Percentiles rank a stretch among this genome's conserved stretches.
These are phyloP conservation scores for Ophiostoma pallidulum DNA, from an alignment of 2,329 filamentous ascomycete species.

Conservation along the genomic window DNA sequence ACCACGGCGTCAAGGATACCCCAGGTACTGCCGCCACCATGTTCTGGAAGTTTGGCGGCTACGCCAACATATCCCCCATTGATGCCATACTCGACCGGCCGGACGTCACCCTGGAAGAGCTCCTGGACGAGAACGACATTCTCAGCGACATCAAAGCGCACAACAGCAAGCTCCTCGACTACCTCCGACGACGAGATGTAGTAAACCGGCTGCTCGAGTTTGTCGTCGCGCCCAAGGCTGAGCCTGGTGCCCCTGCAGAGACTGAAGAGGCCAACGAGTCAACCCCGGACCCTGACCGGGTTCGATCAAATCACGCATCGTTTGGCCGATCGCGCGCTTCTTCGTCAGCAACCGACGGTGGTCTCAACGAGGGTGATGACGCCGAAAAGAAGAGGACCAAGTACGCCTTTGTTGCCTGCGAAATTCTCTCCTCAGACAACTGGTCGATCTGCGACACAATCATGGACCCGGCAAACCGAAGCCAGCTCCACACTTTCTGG, in stretches of 20 bases:
- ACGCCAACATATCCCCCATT: conserved; percentile 93
- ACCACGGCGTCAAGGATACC: conserved; percentile 4
- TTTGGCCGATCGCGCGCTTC: conserved; percentile 45
- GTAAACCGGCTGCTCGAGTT: conserved; percentile 82
- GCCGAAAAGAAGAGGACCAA: conserved; percentile 84
- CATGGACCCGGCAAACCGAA: conserved; percentile 60
- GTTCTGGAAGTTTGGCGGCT: conserved; percentile 99
- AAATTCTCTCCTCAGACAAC: conserved; percentile 88
- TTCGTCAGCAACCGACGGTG: conserved; percentile 36
- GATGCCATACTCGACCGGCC: conserved; percentile 95
- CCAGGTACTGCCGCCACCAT: conserved; percentile 50
- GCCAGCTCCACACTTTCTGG: conserved; percentile 79
- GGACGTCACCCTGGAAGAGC: conserved; percentile 88
- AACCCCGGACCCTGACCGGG: conserved; percentile 25
- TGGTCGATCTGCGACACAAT: conserved; percentile 94
- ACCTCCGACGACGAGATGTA: conserved; percentile 76
- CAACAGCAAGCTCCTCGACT: conserved; percentile 96
- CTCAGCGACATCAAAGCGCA: conserved; percentile 98
- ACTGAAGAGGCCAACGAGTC: conserved; percentile 20
- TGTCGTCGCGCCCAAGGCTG: conserved; percentile 70
- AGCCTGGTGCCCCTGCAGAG: conserved; percentile 42
- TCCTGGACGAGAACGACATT: conserved; percentile 90
- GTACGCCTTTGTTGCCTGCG: conserved; percentile 87
- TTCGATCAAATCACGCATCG: conserved; percentile 32
- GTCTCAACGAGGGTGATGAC: conserved; percentile 56